phyloP scores from a whole-genome alignment of 208 protist genomes.

The Wallacemonas collosoma region DNA sequence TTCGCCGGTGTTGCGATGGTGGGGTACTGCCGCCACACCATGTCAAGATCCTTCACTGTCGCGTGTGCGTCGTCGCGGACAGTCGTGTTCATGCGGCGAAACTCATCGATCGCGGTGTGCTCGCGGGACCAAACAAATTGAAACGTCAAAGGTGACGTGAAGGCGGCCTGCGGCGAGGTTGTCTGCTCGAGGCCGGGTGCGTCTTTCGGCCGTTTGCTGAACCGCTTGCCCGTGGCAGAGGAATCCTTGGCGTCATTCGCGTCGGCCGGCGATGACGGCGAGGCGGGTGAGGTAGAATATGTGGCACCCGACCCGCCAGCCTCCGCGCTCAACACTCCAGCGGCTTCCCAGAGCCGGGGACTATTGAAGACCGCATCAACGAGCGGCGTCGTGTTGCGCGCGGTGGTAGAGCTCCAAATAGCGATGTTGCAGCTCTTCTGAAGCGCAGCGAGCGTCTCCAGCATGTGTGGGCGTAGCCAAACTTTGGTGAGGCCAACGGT shows the following conservation, averaged over 20 bases:
- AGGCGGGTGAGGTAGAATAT: neutral
- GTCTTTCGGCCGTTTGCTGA: constrained; percentile 17
- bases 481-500: constrained; percentile 77
- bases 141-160: constrained; percentile 41
- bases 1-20: constrained; percentile 65
- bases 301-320: neutral
- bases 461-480: constrained; percentile 80
- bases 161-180: neutral
- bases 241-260: neutral
- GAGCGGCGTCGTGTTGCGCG: constrained; percentile 80
- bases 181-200: constrained; percentile 1
- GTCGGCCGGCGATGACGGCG: neutral
- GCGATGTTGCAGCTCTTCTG: constrained; percentile 79
- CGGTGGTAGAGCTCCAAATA: constrained; percentile 89
- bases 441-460: constrained; percentile 58
- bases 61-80: constrained; percentile 72
- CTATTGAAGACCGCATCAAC: constrained; percentile 73
- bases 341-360: constrained; percentile 7
- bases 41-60: constrained; percentile 79
- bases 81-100: constrained; percentile 59
- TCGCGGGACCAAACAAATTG: constrained; percentile 88
- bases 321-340: neutral
- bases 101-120: constrained; percentile 82
- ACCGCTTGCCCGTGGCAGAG: neutral
- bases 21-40: constrained; percentile 64